phyloP scores from a whole-genome alignment of 352 stramenopile species.

The Phytophthora sp. region DNA sequence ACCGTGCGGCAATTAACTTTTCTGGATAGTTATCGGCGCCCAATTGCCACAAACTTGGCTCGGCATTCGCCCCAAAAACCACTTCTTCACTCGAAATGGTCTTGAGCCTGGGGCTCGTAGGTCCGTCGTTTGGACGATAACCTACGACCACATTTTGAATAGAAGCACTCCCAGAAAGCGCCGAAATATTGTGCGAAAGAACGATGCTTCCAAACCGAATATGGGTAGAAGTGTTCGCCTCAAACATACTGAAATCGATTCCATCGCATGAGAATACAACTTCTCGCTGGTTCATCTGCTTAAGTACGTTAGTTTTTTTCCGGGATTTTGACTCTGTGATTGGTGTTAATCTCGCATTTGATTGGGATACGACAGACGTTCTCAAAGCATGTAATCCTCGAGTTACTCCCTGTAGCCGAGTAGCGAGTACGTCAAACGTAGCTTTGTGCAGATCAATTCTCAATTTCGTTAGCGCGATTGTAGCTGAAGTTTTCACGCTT shows the following conservation, averaged over 20 bases:
- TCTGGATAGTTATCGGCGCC: conserved; percentile 74
- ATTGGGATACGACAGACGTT: conserved; percentile 3
- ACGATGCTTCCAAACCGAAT: conserved; percentile 57
- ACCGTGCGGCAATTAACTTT: conserved; percentile 66
- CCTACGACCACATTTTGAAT: conserved; percentile 73
- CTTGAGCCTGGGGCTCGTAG: neutral
- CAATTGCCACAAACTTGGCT: conserved; percentile 77
- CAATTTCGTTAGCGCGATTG: conserved; percentile 37
- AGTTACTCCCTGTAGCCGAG: conserved; percentile 11
- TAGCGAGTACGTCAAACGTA: conserved; percentile 31
- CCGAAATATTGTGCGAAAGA: conserved; percentile 31
- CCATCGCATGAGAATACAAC: conserved; percentile 53
- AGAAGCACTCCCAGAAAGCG: conserved; percentile 42
- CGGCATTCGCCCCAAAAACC: conserved; percentile 65
- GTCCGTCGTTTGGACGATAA: conserved; percentile 23
- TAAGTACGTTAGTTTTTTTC: neutral
- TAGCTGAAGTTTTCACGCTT: conserved; percentile 7
- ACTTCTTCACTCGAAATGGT: conserved; percentile 54
- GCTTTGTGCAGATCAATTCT: conserved; percentile 36
- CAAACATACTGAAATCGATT: conserved; percentile 52
- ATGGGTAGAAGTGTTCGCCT: conserved; percentile 48
- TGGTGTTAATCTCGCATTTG: conserved; percentile 9
- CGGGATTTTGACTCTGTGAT: neutral
- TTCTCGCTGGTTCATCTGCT: conserved; percentile 23
- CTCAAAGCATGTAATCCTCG: conserved; percentile 14